Conservation (phyloP, 192 early-diverging fungal species). For the Linnemannia exigua region DNA sequence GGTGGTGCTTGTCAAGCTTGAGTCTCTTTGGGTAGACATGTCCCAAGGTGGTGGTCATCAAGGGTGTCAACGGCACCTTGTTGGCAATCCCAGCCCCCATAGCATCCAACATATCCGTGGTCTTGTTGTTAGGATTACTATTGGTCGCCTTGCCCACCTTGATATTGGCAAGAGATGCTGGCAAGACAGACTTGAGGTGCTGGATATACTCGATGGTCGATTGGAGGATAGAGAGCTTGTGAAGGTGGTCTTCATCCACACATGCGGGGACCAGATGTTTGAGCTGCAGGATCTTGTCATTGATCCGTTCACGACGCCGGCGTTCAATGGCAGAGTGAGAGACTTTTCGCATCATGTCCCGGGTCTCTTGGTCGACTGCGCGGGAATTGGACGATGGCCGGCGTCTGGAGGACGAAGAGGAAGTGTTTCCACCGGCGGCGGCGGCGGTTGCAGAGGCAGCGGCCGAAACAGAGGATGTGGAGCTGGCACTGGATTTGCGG, state of each 20-base stretch:
- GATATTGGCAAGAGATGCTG: constrained; percentile 28
- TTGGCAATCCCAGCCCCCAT: constrained; percentile 29
- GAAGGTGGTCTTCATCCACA: constrained; percentile 72
- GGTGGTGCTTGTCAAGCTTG: constrained; percentile 23
- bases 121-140: constrained; percentile 55
- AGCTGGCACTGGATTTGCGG: constrained; percentile 10
- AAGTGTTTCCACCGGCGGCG: background rate
- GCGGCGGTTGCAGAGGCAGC: background rate
- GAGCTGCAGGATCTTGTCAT: constrained; percentile 84
- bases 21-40: constrained; percentile 31
- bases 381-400: constrained; percentile 33
- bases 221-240: constrained; percentile 81
- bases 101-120: constrained; percentile 53
- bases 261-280: constrained; percentile 81
- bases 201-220: constrained; percentile 81
- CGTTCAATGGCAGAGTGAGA: constrained; percentile 91
- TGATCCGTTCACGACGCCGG: constrained; percentile 86
- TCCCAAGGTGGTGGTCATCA: constrained; percentile 46
- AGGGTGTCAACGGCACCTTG: constrained; percentile 34
- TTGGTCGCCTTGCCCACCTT: constrained; percentile 45
- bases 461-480: background rate
- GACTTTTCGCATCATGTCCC: constrained; percentile 81
- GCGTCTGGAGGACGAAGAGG: constrained; percentile 18
- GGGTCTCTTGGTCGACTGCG: constrained; percentile 62
- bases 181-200: constrained; percentile 56